These are phyloP conservation scores for Oxytropis ochrocephala DNA, from an alignment of 306 rosid genomes.

Conservation along the genomic window DNA sequence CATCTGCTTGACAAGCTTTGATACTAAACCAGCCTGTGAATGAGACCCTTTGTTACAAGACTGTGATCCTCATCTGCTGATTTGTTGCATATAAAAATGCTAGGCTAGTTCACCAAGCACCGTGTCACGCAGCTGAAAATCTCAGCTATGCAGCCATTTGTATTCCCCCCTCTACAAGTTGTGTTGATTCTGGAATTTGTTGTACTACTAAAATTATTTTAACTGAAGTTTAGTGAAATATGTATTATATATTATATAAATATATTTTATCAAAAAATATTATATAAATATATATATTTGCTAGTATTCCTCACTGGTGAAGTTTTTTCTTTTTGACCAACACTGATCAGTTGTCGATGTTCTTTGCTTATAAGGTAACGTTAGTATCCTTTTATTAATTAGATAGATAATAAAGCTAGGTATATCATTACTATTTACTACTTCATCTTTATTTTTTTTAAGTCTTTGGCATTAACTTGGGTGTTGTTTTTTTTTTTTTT, in stretches of 20 bases:
- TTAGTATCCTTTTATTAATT: no score
- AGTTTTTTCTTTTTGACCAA: neutral
- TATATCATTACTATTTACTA: no score
- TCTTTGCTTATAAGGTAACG: no score
- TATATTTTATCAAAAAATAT: no score
- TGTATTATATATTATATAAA: neutral
- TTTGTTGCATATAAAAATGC: neutral
- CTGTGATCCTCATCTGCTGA: constrained; percentile 5
- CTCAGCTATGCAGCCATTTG: constrained; percentile 8
- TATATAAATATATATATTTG: neutral
- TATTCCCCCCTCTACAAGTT: neutral
- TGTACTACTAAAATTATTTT: constrained; percentile 1
- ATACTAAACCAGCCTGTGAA: constrained; percentile 83
- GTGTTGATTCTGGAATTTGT: constrained; percentile 21
- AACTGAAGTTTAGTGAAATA: constrained; percentile 5
- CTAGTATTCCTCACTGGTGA: neutral
- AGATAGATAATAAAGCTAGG: no score
- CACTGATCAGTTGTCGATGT: no score
- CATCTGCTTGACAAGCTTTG: constrained; percentile 78
- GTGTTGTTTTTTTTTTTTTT: no score
- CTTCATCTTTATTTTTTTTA: no score
- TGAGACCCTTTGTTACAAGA: constrained; percentile 23
- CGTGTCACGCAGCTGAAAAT: constrained; percentile 2
- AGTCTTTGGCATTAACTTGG: no score
- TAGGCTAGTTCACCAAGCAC: constrained; percentile 1